phyloP scores from a whole-genome alignment of 2,329 filamentous ascomycete species.

The Beauveria sp. region DNA sequence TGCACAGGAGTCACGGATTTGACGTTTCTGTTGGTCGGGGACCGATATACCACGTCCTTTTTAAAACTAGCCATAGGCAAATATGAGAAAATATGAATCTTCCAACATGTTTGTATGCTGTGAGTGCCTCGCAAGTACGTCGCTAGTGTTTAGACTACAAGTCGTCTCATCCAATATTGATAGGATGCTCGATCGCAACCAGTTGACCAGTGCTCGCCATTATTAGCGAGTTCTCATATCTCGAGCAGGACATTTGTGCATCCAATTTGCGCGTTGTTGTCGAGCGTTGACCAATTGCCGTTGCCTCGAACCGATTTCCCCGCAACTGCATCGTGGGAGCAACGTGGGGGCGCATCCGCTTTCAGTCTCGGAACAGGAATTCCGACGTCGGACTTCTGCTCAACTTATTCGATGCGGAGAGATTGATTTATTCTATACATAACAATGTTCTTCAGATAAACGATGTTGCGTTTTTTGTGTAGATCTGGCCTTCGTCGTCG shows the following conservation, averaged over 20 bases:
- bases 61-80: conserved; percentile 29
- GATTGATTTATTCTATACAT: background rate
- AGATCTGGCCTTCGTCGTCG: background rate
- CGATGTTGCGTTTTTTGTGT: background rate
- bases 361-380: too few relatives aligned
- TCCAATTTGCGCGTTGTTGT: background rate
- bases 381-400: background rate
- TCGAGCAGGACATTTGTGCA: background rate
- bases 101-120: background rate
- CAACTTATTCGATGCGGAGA: background rate
- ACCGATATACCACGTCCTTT: conserved; percentile 15
- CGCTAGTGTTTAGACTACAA: too few relatives aligned
- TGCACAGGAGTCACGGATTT: conserved; percentile 34
- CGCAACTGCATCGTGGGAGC: background rate
- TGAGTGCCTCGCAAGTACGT: background rate
- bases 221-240: too few relatives aligned
- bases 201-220: too few relatives aligned
- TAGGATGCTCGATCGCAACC: background rate
- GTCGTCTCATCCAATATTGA: background rate
- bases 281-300: too few relatives aligned
- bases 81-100: conserved; percentile 30
- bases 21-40: conserved; percentile 25
- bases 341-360: background rate
- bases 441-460: background rate
- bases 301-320: background rate